A percentile compares a stretch with the other conserved stretches of the same genome.
phyloP scores from a whole-genome alignment of 2,329 filamentous ascomycete genomes.

The Penicillium sp. region DNA sequence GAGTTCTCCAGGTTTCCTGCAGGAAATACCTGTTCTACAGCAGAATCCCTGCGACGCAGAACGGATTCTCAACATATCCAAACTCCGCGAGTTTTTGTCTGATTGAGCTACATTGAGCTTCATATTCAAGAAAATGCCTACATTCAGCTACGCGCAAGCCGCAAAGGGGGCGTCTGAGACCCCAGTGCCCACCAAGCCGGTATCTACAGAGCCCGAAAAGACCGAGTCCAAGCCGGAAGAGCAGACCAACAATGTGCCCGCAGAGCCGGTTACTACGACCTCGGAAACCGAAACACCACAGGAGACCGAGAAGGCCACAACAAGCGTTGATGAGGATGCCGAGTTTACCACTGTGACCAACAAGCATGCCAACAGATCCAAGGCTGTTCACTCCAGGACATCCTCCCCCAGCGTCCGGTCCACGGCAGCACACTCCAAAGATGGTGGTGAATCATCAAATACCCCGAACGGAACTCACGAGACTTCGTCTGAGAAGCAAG shows the following conservation, averaged over 20 bases:
- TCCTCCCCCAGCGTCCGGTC: constrained; percentile 56
- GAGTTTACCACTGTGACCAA: constrained; percentile 32
- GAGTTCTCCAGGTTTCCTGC: constrained; percentile 23
- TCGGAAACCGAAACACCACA: constrained; percentile 49
- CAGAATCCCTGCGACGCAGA: constrained; percentile 23
- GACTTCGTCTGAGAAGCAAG: constrained; percentile 66
- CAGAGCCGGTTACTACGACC: constrained; percentile 29
- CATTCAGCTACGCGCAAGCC: constrained; percentile 94
- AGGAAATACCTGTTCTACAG: constrained; percentile 26
- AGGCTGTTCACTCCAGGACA: constrained; percentile 39
- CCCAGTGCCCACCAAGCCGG: constrained; percentile 45
- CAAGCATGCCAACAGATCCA: constrained; percentile 28
- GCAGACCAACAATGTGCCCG: constrained; percentile 26
- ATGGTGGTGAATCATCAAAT: constrained; percentile 62
- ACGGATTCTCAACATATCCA: constrained; percentile 9
- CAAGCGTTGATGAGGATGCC: constrained; percentile 32
- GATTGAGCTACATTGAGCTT: constrained; percentile 41
- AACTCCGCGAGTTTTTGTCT: constrained; percentile 6
- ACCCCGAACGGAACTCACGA: constrained; percentile 65
- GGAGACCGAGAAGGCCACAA: constrained; percentile 40
- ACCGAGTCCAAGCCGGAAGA: constrained; percentile 32
- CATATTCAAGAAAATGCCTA: constrained; percentile 48
- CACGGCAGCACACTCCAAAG: constrained; percentile 55
- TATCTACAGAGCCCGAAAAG: constrained; percentile 30
- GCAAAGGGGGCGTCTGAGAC: constrained; percentile 72